A percentile compares a stretch with the other conserved stretches of the same genome.
Conservation (phyloP, 345 rosid species). For the Tarenaya hassleriana region DNA sequence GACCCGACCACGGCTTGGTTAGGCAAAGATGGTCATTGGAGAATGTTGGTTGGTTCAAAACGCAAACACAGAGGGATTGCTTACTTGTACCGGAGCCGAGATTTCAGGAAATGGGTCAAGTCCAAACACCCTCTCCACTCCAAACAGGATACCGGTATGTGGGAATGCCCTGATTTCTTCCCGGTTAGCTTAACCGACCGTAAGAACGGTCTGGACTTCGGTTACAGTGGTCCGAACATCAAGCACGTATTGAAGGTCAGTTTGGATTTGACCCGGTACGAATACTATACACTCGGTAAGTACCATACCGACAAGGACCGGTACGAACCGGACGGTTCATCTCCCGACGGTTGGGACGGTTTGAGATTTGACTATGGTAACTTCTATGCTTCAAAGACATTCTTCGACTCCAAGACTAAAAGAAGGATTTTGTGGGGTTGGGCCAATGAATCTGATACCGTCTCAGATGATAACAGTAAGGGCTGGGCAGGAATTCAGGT, state of each 20-base stretch:
- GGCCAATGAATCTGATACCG: constrained; percentile 70
- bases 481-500: constrained; percentile 95
- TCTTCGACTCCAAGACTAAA: constrained; percentile 46
- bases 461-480: constrained; percentile 34
- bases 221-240: constrained; percentile 20
- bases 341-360: constrained; percentile 68
- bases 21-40: constrained; percentile 51
- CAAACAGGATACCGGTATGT: constrained; percentile 47
- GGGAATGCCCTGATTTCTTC: constrained; percentile 92
- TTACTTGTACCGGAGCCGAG: constrained; percentile 54
- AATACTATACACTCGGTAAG: constrained; percentile 65
- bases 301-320: constrained; percentile 36
- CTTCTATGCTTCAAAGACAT: constrained; percentile 81
- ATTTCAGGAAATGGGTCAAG: constrained; percentile 60
- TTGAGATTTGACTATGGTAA: constrained; percentile 74
- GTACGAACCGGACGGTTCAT: constrained; percentile 47
- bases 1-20: constrained; percentile 93
- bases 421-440: constrained; percentile 74
- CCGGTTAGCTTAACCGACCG: constrained; percentile 42
- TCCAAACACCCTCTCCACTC: constrained; percentile 68
- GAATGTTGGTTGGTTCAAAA: constrained; percentile 45
- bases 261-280: constrained; percentile 60
- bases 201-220: constrained; percentile 44
- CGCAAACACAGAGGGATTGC: constrained; percentile 53
- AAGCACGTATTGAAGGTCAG: constrained; percentile 71